These are phyloP conservation scores for Parafenestella ontariensis DNA, from an alignment of 2,329 filamentous ascomycete species.

Conservation along the genomic window DNA sequence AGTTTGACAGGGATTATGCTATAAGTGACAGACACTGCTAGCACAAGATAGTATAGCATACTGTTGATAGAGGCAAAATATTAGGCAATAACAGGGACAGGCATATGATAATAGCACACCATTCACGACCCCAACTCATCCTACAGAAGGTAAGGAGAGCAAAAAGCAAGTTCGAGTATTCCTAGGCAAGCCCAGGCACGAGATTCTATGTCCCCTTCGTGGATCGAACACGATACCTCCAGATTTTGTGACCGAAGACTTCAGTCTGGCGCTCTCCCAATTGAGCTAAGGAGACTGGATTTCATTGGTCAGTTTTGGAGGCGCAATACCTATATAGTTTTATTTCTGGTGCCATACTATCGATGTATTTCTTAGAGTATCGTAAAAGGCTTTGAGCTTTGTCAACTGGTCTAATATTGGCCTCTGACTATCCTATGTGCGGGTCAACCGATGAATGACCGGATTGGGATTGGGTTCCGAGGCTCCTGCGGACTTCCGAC, in stretches of 20 bases:
- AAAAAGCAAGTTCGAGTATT: constrained; percentile 1
- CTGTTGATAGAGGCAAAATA: no score
- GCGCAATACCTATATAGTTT: not conserved
- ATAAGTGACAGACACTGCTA: no score
- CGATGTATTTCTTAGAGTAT: not conserved
- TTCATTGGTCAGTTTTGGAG: constrained; percentile 14
- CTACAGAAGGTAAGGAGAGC: no score
- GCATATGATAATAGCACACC: not conserved
- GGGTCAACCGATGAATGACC: not conserved
- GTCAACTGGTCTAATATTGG: not conserved
- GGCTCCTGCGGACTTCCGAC: constrained; percentile 7
- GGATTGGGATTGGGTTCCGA: constrained; percentile 9
- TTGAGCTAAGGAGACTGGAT: constrained; percentile 39
- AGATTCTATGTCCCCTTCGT: constrained; percentile 23
- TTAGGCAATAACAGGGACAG: not conserved
- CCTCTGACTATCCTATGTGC: not conserved
- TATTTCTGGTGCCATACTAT: not conserved
- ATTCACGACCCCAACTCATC: constrained; percentile 1
- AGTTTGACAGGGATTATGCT: no score
- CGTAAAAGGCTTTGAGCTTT: not conserved
- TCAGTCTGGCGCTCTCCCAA: constrained; percentile 44
- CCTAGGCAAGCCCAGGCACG: constrained; percentile 15
- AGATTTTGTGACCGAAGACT: constrained; percentile 39
- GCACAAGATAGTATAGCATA: no score
- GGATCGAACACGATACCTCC: constrained; percentile 37